A percentile compares a stretch with the other conserved stretches of the same genome.
These are phyloP conservation scores for Aureobasidium sp. DNA, from an alignment of 2,329 filamentous ascomycete genomes.

Conservation along the genomic window DNA sequence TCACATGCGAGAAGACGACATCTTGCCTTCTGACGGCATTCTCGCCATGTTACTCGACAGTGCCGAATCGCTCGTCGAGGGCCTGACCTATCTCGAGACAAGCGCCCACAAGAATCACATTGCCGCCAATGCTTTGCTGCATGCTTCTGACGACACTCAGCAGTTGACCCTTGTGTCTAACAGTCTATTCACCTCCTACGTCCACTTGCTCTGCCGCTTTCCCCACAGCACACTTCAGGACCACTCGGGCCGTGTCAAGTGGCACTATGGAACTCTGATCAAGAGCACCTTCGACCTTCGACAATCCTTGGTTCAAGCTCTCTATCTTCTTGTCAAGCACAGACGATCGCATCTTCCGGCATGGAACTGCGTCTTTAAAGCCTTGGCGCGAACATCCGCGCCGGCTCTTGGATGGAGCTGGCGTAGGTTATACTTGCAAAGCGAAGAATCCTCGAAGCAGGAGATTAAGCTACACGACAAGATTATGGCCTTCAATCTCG, in stretches of 20 bases:
- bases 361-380: constrained; percentile 25
- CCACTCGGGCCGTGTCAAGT: too few relatives aligned
- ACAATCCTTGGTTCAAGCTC: constrained; percentile 24
- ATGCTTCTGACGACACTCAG: constrained; percentile 16
- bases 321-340: constrained; percentile 23
- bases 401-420: constrained; percentile 3
- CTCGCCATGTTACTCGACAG: constrained; percentile 52
- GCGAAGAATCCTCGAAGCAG: not conserved
- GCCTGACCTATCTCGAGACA: constrained; percentile 41
- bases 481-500: constrained; percentile 22
- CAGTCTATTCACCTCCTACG: constrained; percentile 44
- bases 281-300: constrained; percentile 12
- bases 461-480: constrained; percentile 10
- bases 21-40: constrained; percentile 21
- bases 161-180: constrained; percentile 23
- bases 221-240: constrained; percentile 31
- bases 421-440: not conserved
- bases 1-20: constrained; percentile 48
- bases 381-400: constrained; percentile 19
- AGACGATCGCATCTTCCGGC: constrained; percentile 19
- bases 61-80: constrained; percentile 43
- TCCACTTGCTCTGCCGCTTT: constrained; percentile 44
- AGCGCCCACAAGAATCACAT: not conserved
- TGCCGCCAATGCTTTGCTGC: constrained; percentile 14
- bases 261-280: not conserved